Evolutionary conservation across 495 filamentous ascomycete species (phyloP), one percentile per base, ranked within the genome.

Genomic region (Parmelia sp.): DNA sequence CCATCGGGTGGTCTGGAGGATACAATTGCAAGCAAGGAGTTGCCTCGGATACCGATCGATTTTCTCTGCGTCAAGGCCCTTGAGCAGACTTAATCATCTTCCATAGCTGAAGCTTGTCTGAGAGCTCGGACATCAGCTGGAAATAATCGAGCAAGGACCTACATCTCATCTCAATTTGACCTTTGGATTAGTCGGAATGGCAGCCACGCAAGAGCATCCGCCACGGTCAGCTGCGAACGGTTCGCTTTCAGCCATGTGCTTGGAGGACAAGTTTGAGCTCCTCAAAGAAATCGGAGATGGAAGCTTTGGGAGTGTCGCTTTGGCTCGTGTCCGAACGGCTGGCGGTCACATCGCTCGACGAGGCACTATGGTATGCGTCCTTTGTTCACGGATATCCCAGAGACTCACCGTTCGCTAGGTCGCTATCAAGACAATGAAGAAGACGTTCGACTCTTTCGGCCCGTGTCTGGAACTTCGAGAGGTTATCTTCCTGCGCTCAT

Each of bases 391-490:
- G 36, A 29, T 57, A 39, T 40, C 53, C 53, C 55, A 49, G 33
- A 62, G 64, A 69, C 74, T 79, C 57, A 78, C 64, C 37, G 25
- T 62, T n/a, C 42, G 57, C 35, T 65, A 98, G 94, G 91, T 98
- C 69, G 94, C 94, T 4, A 96, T 99, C 73, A 99, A 99, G 80
- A 97, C 94, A 23, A 97, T 99, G 95, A 99, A 99, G 83, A 99
- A 99, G 83, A 91, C 89, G 0, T 99, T 97, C 69, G 92, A 97
- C 44, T 93, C 90, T 6, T 90, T 97, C 71, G 76, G 81, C 29
- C 90, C 90, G 47, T 97, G 95, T 73, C 74, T 96, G 65, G 94
- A 99, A 72, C 80, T 99, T 55, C 85, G 94, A 64, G 95, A 99
- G 74, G 95, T 99, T 60, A 92, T 97, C 73, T 99, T 99, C 77